Conservation (phyloP, 169 alveolate species). For the Plasmodium inui region DNA sequence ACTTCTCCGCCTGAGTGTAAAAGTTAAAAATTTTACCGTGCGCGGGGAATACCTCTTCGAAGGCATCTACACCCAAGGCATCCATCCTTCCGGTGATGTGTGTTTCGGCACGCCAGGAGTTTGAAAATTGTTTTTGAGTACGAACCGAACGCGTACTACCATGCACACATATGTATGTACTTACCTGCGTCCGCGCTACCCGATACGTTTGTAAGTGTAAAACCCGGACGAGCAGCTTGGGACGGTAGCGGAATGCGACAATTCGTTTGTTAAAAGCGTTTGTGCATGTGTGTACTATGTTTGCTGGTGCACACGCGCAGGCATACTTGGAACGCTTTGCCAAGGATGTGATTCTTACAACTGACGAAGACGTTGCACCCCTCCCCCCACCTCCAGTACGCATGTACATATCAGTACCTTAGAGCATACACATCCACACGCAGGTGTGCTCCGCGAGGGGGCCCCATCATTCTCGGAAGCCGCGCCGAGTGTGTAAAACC, state of each 20-base stretch:
- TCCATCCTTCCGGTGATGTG: not conserved
- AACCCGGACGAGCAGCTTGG: not conserved
- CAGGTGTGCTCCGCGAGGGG: not conserved
- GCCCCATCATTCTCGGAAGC: not conserved
- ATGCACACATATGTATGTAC: slow-evolving; percentile 5
- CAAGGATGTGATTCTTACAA: not conserved
- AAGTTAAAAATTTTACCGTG: slow-evolving; percentile 1
- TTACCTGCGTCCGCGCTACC: not conserved
- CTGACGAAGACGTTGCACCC: not conserved
- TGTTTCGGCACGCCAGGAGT: not conserved
- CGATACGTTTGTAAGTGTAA: not conserved
- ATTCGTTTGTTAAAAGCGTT: not conserved
- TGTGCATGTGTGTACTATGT: not conserved
- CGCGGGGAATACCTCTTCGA: slow-evolving; percentile 11
- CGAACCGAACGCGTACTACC: not conserved
- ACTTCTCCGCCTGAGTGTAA: not conserved
- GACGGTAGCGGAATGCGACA: not conserved
- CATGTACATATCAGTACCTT: not conserved
- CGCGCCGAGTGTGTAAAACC: not conserved
- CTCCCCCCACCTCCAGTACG: not conserved
- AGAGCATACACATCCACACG: not conserved
- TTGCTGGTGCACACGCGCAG: not conserved
- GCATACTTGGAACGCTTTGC: not conserved
- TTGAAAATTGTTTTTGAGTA: slow-evolving; percentile 1
- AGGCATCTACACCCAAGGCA: not conserved